Evolutionary conservation across 257 asterid species (phyloP), one percentile per base, ranked within the genome.

Genomic region (Fraxinus excelsior): DNA sequence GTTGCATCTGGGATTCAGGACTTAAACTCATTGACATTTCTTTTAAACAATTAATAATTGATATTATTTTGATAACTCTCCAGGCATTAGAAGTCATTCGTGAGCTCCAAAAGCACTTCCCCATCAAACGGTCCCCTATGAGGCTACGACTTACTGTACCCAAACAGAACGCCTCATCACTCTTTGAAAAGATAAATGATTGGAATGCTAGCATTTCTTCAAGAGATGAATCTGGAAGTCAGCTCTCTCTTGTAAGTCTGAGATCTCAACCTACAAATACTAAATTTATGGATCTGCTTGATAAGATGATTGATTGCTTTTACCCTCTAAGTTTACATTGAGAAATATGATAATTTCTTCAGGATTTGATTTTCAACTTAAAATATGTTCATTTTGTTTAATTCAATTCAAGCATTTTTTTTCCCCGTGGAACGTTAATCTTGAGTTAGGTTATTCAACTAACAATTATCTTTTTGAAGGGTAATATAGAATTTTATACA

Each of bases 41-140:
- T 44, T 44, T 44, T 44, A 5, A 12, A 44, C 53, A 51, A 6
- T 19, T 51, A 19, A 51, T 16, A 51, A 53, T 53, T 18, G 23
- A 53, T n/a, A 1, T 18, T 53, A 53, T 53, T n/a, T 18, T 53
- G 64, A 18, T 18, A 18, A 18, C 38, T 64, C 77, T 51, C 31
- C 90, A 95, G 99, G 98, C 98, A 68, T 68, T 95, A 81, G 99
- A 93, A 73, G 99, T 93, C 74, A 95, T 95, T 13, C 94, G 92
- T 18, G 96, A 93, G 87, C 97, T 95, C 85, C 97, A 91, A 79
- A 95, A 93, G 86, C 96, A 89, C 66, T 95, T 77, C 72, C 99
- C 99, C 29, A 84, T 95, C 74, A 93, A 91, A 77, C 88, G 99
- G 74, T 88, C 97, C 70, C 97, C 99, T 10, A 95, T 93, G 98